Evolutionary conservation across 176 grass and related monocot species (phyloP), one percentile per base, ranked within the genome.

Genomic region (Juncus inflexus): DNA sequence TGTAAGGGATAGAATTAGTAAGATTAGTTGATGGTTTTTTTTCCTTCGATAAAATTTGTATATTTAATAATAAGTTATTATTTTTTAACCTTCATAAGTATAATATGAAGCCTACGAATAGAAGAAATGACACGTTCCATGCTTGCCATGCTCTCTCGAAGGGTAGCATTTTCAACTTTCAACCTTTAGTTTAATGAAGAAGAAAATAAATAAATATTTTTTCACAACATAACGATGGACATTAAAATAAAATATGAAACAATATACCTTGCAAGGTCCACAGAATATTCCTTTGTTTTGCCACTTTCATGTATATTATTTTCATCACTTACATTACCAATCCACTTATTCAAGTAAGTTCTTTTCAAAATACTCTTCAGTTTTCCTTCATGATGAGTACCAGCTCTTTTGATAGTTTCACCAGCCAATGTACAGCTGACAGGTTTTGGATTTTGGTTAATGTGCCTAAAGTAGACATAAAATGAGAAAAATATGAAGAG

Each of bases 231-330:
- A 58, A 75, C 12, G 37, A 41, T 36, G 37, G 19, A 28, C 19
- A 28, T 28, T 28, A 28, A 28, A 14, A 64, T 64, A 39, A 63
- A 28, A 65, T 60, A 41, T 50, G 40, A 65, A 75, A 65, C 39
- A 64, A n/a, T 10, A 64, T 61, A 97, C 92, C 92, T 91, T 74
- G 87, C 85, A 74, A 91, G 61, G 81, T 97, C 79, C 55, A 89
- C 61, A 9, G 51, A 81, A 61, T 68, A 57, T 38, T 70, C 67
- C 69, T 81, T 88, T 19, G 15, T 58, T 28, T 28, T 28, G 19
- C 19, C 19, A 28, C 19, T 28, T 28, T 28, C 19, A 59, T 79
- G 59, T 65, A 67, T 57, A 47, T 47, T 71, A 52, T 62, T 75
- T 55, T 76, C 77, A 52, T 80, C 79, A 59, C 74, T 60, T 35